phyloP scores from a whole-genome alignment of 1,284 basidiomycete genomes.

The Gymnopus androsaceus region DNA sequence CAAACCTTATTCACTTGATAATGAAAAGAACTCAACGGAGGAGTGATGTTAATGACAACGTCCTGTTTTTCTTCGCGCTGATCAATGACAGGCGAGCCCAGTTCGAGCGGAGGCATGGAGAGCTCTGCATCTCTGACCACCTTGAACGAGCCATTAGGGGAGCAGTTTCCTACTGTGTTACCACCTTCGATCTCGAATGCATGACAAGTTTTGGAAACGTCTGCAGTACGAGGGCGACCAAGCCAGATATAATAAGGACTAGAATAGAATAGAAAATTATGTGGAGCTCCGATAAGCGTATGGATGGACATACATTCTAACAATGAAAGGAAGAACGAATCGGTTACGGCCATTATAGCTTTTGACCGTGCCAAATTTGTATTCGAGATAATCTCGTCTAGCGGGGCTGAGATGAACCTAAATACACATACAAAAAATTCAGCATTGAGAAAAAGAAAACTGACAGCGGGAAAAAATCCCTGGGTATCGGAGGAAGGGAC shows the following conservation, averaged over 20 bases:
- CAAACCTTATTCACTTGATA: slow-evolving; percentile 65
- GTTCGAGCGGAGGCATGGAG: slow-evolving; percentile 40
- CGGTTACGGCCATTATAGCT: slow-evolving; percentile 75
- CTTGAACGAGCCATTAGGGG: slow-evolving; percentile 38
- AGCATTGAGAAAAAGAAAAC: neutral
- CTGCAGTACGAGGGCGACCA: slow-evolving; percentile 67
- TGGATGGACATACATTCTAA: slow-evolving; percentile 55
- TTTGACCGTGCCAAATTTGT: slow-evolving; percentile 79
- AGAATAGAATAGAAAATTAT: slow-evolving; percentile 3
- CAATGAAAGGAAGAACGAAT: slow-evolving; percentile 69
- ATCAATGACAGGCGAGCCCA: slow-evolving; percentile 40
- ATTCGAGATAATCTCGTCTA: slow-evolving; percentile 76
- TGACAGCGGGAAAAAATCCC: too few species aligned
- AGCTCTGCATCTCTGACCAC: slow-evolving; percentile 29
- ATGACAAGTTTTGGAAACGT: slow-evolving; percentile 60
- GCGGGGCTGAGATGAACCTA: slow-evolving; percentile 59
- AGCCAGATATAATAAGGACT: slow-evolving; percentile 81
- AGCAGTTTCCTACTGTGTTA: slow-evolving; percentile 59
- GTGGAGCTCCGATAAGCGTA: neutral
- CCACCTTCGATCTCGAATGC: slow-evolving; percentile 76
- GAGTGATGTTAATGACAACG: slow-evolving; percentile 51
- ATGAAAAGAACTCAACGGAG: slow-evolving; percentile 74
- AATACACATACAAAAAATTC: neutral
- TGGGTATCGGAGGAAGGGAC: too few species aligned
- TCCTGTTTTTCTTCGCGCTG: slow-evolving; percentile 22